Evolutionary conservation across 208 protist species (phyloP).

Genomic region (Wallacemonas collosoma): DNA sequence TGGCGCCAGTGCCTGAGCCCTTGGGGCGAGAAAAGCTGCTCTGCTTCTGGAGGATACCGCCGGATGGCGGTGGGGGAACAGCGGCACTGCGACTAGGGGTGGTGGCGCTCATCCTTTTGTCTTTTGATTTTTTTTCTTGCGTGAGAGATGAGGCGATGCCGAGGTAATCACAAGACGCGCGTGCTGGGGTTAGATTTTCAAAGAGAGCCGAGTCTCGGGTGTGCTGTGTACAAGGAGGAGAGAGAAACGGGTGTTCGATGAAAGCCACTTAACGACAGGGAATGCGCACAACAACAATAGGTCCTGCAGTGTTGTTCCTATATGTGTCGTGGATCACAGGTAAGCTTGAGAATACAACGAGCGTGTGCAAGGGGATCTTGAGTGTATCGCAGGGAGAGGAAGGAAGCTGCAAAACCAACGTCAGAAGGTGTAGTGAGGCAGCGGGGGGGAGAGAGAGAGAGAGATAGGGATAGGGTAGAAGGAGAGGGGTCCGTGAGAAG

Average conservation of each 20-base stretch:
- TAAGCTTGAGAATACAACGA: background rate
- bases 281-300: background rate
- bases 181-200: background rate
- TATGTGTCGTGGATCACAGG: constrained; percentile 17
- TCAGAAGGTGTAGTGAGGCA: no score
- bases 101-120: constrained; percentile 19
- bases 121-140: background rate
- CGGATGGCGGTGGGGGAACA: constrained; percentile 13
- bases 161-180: no score
- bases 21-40: constrained; percentile 36
- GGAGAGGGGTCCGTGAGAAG: no score
- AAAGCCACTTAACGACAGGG: background rate
- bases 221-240: constrained; percentile 7
- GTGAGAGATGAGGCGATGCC: background rate
- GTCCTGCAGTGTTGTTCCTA: constrained; percentile 1
- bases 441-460: no score
- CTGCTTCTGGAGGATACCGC: constrained; percentile 37
- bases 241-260: background rate
- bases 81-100: constrained; percentile 14
- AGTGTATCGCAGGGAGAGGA: background rate
- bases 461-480: no score
- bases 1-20: background rate
- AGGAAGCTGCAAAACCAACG: background rate
- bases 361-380: background rate
- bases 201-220: background rate